phyloP scores from a whole-genome alignment of 2,329 filamentous ascomycete species.

The Cyphellophora europaea region DNA sequence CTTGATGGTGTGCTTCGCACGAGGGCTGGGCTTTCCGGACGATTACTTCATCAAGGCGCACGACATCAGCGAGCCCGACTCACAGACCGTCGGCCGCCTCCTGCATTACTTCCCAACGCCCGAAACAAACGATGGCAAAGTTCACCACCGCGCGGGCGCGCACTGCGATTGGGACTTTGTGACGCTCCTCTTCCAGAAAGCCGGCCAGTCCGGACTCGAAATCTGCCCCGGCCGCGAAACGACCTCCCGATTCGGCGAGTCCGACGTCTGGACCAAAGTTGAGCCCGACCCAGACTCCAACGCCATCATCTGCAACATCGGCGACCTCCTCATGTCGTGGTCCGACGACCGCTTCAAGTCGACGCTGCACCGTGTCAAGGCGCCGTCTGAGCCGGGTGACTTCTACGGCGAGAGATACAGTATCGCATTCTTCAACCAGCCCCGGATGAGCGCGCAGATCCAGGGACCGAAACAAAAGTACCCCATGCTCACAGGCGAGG shows the following conservation, averaged over 20 bases:
- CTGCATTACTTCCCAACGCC: conserved; percentile 66
- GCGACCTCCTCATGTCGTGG: conserved; percentile 78
- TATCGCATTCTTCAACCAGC: conserved; percentile 60
- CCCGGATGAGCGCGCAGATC: conserved; percentile 47
- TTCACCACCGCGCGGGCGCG: conserved; percentile 50
- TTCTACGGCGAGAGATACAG: conserved; percentile 54
- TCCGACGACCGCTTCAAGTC: conserved; percentile 86
- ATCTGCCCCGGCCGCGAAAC: conserved; percentile 47
- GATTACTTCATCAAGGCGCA: conserved; percentile 49
- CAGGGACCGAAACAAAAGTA: conserved; percentile 56
- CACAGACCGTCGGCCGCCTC: conserved; percentile 52
- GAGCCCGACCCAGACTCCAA: conserved; percentile 67
- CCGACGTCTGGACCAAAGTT: conserved; percentile 56
- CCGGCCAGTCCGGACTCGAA: conserved; percentile 51
- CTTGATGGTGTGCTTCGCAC: conserved; percentile 51
- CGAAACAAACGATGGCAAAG: conserved; percentile 57
- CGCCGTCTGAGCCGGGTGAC: conserved; percentile 43
- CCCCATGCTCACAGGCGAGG: conserved; percentile 47
- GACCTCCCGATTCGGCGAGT: conserved; percentile 68
- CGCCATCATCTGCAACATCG: conserved; percentile 81
- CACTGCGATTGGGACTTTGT: conserved; percentile 58
- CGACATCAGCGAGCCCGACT: conserved; percentile 38
- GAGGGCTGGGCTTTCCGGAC: conserved; percentile 46
- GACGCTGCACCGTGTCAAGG: conserved; percentile 76
- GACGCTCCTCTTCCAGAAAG: conserved; percentile 48